Conservation (phyloP, 1,284 basidiomycete species). For the Vanrija pseudolonga region DNA sequence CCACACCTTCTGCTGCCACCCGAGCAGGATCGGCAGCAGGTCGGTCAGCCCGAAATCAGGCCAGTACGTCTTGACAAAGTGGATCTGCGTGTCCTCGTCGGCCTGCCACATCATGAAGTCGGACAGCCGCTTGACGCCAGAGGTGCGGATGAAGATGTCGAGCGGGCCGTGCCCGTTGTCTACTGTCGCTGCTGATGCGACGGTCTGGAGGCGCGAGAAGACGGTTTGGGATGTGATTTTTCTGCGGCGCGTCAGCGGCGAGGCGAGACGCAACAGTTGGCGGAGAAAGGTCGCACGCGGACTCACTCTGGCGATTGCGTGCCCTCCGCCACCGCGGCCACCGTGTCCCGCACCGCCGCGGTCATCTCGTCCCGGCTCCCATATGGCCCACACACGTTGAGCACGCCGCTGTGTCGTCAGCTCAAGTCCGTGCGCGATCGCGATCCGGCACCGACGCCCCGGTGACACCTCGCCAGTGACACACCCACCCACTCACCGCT, state of each 20-base stretch:
- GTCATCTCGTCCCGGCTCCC: constrained; percentile 88
- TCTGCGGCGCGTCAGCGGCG: neutral
- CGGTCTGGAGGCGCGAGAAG: constrained; percentile 9
- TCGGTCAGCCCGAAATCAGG: constrained; percentile 88
- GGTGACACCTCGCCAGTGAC: neutral
- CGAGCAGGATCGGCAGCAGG: constrained; percentile 76
- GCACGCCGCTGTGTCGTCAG: constrained; percentile 61
- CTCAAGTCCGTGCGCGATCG: neutral
- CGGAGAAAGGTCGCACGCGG: no score
- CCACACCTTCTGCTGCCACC: constrained; percentile 74
- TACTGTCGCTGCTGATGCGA: constrained; percentile 7
- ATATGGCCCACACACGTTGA: constrained; percentile 96
- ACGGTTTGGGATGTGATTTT: constrained; percentile 6
- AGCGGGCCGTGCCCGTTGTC: constrained; percentile 47
- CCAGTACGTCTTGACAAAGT: constrained; percentile 89
- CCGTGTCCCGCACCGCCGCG: constrained; percentile 62
- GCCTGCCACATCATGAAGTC: constrained; percentile 92
- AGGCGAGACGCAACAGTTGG: no score
- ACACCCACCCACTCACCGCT: constrained; percentile 53
- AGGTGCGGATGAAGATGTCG: constrained; percentile 88
- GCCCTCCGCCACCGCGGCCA: constrained; percentile 54
- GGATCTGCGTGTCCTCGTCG: constrained; percentile 74
- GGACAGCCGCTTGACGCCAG: constrained; percentile 82
- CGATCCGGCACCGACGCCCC: no score
- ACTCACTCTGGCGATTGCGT: constrained; percentile 1